Base-by-base conservation (phyloP, 139 green algal genomes). In the Dunaliella primolecta region DNA sequence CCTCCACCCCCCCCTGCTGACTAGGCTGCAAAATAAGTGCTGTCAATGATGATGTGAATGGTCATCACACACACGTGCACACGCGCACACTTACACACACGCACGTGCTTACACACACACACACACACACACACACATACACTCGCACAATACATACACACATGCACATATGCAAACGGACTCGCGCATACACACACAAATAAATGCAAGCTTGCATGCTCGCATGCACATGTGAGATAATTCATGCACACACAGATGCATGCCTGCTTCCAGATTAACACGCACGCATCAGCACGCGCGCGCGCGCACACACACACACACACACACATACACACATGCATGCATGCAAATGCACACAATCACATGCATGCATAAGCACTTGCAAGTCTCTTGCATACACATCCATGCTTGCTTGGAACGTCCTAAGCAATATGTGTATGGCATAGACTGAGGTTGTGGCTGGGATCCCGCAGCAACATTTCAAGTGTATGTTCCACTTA, bases 271-370 rank as follows among this genome's bases (percentile, higher is more conserved):
- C n/a, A n/a, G n/a, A n/a, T n/a, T n/a, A n/a, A n/a, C n/a, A n/a
- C n/a, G n/a, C n/a, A n/a, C n/a, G n/a, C n/a, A n/a, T n/a, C n/a
- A n/a, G n/a, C 36, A 83, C 33, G 32, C 79, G 31, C 79, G 7
- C 79, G 7, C 79, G 74, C 79, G n/a, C 79, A 74, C 79, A 83
- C 79, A 34, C 79, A 83, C 25, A 83, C 79, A 83, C 79, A 74
- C 36, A 74, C 79, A 72, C 79, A 83, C 21, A 35, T 25, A 83
- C 34, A 56, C 34, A 55, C 27, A 11, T 55, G 77, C 32, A 82
- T 21, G 77, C 77, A 55, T 64, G 46, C 46, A 15, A 25, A 15
- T 15, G 15, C 46, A 64, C 46, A 64, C 46, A 64, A 7, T 25
- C 46, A 64, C 46, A 64, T 15, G 15, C 46, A 64, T 15, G 15